Evolutionary conservation across 139 green algal species (phyloP).

Genomic region (Haematococcus lacustris): DNA sequence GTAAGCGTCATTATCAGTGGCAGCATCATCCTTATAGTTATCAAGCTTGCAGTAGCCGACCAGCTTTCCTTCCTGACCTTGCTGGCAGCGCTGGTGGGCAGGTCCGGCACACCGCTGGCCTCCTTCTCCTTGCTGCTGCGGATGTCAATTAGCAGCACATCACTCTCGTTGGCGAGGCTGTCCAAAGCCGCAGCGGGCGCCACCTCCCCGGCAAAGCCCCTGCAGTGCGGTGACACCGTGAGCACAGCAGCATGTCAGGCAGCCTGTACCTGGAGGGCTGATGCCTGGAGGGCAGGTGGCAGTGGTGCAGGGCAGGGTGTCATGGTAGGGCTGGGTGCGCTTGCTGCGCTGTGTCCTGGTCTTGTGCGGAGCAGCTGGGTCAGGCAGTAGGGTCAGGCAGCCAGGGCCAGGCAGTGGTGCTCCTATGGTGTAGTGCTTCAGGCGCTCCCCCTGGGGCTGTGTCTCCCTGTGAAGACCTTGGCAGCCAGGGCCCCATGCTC

Average conservation of each 20-base stretch:
- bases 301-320: background rate
- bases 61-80: too few relatives aligned
- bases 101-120: conserved; percentile 63
- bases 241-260: background rate
- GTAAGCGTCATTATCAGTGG: too few relatives aligned
- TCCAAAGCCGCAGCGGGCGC: conserved; percentile 60
- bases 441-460: too few relatives aligned
- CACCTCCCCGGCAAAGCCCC: conserved; percentile 17
- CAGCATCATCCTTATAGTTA: too few relatives aligned
- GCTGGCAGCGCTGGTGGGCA: conserved; percentile 39
- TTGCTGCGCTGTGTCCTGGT: too few relatives aligned
- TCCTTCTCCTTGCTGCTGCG: conserved; percentile 70
- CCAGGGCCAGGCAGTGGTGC: too few relatives aligned
- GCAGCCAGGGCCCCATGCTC: background rate
- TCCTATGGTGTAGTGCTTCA: too few relatives aligned
- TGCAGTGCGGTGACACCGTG: background rate
- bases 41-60: too few relatives aligned
- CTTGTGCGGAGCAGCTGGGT: too few relatives aligned
- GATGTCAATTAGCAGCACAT: conserved; percentile 75
- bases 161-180: conserved; percentile 34
- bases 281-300: background rate
- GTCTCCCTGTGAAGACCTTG: background rate
- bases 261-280: background rate
- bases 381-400: too few relatives aligned
- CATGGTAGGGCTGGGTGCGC: background rate